Base-by-base conservation (phyloP, 2,329 filamentous ascomycete genomes). In the Neobulgaria alba region DNA sequence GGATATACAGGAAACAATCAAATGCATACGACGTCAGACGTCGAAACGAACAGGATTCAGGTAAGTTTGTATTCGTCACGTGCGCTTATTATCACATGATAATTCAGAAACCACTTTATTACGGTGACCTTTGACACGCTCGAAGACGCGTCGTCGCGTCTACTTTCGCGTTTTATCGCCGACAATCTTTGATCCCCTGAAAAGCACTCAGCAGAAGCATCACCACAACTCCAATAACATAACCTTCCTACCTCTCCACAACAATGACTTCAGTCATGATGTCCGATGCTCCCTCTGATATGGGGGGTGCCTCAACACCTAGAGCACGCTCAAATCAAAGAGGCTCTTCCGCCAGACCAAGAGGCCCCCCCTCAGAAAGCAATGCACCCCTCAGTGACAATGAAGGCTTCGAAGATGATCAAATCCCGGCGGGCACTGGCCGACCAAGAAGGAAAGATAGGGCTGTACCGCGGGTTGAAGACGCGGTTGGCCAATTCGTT, bases 401-500 rank as follows among this genome's bases (percentile, higher is more conserved):
- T 42, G 76, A 75, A 52, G 75, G 74, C 3, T 79, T 79, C 50
- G 7, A 26, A 12, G 77, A 82, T 54, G 77, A 82, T 53, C 75
- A 79, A 57, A 67, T 80, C 8, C 76, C 76, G 67, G 67, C 43
- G 61, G 70, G 44, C 66, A 74, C 44, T 59, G 67, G 16, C 61
- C 65, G 33, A 67, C 54, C 54, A 29, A 54, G 45, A 34, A 53
- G 75, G 42, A 59, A 54, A 23, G 45, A 71, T 67, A 38, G 64
- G 32, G 66, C 73, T 45, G 73, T 92, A 21, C 78, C 83, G 4
- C 73, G 76, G 43, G 84, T 90, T 5, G 79, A 87, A 48, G 86
- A 93, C 62, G 73, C 73, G 43, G 82, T 86, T 36, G 85, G 83
- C 47, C 71, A 85, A 49, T 75, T 81, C 39, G 75, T 90, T 18